Conservation (phyloP, 179 eudicot species). For the Pouteria campechiana region DNA sequence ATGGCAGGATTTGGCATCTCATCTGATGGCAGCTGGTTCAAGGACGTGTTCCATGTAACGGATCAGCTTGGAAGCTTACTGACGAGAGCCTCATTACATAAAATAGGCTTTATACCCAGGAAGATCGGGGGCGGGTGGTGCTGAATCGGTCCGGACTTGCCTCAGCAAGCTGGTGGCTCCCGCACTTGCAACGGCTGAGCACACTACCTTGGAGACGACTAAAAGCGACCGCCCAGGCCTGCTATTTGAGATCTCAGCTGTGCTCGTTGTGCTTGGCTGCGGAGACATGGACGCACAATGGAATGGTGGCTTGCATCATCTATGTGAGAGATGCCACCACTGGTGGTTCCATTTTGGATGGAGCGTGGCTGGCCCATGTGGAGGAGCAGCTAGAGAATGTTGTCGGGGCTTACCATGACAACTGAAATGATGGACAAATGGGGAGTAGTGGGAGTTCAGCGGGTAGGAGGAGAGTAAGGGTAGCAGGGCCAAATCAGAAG, state of each 20-base stretch:
- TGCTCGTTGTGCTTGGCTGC: constrained; percentile 61
- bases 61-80: constrained; percentile 43
- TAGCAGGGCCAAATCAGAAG: too few species aligned
- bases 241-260: constrained; percentile 69
- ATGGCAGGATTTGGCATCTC: too few species aligned
- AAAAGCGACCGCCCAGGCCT: constrained; percentile 62
- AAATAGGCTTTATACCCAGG: constrained; percentile 42
- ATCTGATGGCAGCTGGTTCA: constrained; percentile 57
- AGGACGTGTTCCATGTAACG: constrained; percentile 64
- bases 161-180: constrained; percentile 14
- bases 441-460: too few species aligned
- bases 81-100: constrained; percentile 36
- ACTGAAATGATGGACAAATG: too few species aligned
- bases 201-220: constrained; percentile 68
- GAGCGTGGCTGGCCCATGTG: constrained; percentile 21
- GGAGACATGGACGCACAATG: constrained; percentile 81
- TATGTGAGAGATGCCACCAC: constrained; percentile 34
- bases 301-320: constrained; percentile 64
- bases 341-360: constrained; percentile 26
- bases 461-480: too few species aligned
- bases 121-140: constrained; percentile 18
- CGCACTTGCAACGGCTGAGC: constrained; percentile 19
- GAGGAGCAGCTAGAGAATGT: constrained; percentile 47
- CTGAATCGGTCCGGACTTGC: constrained; percentile 6
- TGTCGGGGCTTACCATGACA: constrained; percentile 52